A percentile compares a stretch with the other conserved stretches of the same genome.
phyloP scores from a whole-genome alignment of 2,329 filamentous ascomycete species.

The Chaetomium strumarium region DNA sequence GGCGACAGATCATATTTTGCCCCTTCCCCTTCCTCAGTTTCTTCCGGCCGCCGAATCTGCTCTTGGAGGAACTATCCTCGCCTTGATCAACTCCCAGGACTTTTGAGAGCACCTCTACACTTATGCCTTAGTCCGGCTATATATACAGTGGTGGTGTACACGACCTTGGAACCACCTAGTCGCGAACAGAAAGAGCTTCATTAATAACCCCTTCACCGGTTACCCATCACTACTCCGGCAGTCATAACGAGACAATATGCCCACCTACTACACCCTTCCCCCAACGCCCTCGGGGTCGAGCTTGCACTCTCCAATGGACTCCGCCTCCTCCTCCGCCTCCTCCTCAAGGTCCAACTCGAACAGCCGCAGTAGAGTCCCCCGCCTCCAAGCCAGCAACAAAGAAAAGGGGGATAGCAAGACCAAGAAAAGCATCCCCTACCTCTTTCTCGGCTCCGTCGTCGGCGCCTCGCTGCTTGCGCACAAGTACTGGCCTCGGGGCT shows the following conservation, averaged over 20 bases:
- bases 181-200: too few species aligned
- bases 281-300: conserved; percentile 21
- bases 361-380: conserved; percentile 1
- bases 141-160: too few species aligned
- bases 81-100: background rate
- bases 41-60: background rate
- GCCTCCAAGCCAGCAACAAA: conserved; percentile 7
- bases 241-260: conserved; percentile 12
- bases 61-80: background rate
- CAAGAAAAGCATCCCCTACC: conserved; percentile 30
- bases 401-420: conserved; percentile 17
- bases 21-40: background rate
- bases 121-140: background rate
- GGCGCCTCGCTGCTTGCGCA: conserved; percentile 34
- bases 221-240: background rate
- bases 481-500: conserved; percentile 36
- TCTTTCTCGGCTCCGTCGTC: conserved; percentile 35
- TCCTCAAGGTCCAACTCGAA: conserved; percentile 1
- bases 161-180: background rate
- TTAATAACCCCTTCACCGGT: background rate
- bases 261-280: conserved; percentile 20
- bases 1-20: background rate
- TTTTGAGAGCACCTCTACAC: background rate
- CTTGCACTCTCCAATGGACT: conserved; percentile 13
- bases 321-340: conserved; percentile 14